These are phyloP conservation scores for Thuidium tamariscinum DNA, from an alignment of 225 moss, liverwort and hornwort genomes.

Conservation along the genomic window DNA sequence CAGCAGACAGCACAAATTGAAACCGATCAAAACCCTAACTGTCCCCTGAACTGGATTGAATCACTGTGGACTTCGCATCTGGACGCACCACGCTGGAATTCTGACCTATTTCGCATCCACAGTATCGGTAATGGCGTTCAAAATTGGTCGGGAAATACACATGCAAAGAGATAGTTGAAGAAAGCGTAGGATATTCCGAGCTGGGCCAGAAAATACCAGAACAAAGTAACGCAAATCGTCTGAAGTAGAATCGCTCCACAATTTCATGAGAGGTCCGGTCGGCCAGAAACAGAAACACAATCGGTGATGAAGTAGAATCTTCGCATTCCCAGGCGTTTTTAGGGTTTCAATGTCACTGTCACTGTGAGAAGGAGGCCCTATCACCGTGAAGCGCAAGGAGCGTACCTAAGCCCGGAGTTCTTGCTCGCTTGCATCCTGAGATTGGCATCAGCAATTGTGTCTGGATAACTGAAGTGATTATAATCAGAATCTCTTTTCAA, in stretches of 20 bases:
- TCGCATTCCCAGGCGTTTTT: not conserved
- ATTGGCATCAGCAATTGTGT: not conserved
- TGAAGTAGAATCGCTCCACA: not conserved
- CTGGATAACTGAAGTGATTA: not conserved
- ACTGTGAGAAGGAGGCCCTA: not conserved
- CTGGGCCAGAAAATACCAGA: not conserved
- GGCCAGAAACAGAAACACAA: not conserved
- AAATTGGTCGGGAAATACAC: not conserved
- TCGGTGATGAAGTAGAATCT: not conserved
- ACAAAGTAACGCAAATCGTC: not conserved
- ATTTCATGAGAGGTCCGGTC: not conserved
- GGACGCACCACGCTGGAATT: not conserved
- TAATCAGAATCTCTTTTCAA: no score
- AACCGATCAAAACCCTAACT: not conserved
- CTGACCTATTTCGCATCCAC: not conserved
- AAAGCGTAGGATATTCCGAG: not conserved
- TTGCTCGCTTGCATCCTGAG: not conserved
- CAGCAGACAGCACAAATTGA: not conserved
- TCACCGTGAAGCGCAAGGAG: not conserved
- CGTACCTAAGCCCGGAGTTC: not conserved
- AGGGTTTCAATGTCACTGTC: not conserved
- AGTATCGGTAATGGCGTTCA: not conserved
- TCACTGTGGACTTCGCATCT: not conserved
- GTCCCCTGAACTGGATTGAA: not conserved
- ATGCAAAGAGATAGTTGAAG: not conserved